Evolutionary conservation across 2,329 filamentous ascomycete genomes (phyloP).

Genomic region (Colletotrichum limetticola): DNA sequence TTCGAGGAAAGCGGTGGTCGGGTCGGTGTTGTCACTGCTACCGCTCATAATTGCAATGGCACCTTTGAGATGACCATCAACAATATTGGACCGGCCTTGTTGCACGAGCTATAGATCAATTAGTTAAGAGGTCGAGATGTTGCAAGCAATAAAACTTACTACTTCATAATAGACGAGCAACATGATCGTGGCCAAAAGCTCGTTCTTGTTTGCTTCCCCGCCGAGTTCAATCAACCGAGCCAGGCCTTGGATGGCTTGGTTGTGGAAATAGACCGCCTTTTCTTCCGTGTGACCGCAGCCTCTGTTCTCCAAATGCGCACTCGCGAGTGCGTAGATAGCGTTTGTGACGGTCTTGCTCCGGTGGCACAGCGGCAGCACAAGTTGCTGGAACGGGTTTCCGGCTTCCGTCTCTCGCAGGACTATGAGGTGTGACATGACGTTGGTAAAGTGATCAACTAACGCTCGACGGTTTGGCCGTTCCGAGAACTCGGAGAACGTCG

Average conservation of each 20-base stretch:
- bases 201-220: conserved; percentile 61
- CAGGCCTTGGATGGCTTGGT: conserved; percentile 67
- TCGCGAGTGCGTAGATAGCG: conserved; percentile 84
- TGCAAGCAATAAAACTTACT: conserved; percentile 51
- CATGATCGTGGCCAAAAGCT: conserved; percentile 70
- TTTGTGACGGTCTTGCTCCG: conserved; percentile 74
- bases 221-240: conserved; percentile 66
- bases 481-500: conserved; percentile 68
- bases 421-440: conserved; percentile 72
- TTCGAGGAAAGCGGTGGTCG: conserved; percentile 68
- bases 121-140: not conserved
- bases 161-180: conserved; percentile 73
- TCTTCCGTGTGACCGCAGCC: conserved; percentile 57
- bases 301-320: conserved; percentile 82
- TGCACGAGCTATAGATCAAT: conserved; percentile 65
- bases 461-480: conserved; percentile 63
- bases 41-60: conserved; percentile 70
- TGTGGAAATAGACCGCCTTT: conserved; percentile 69
- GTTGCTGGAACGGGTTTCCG: conserved; percentile 71
- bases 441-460: conserved; percentile 72
- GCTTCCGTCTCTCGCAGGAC: conserved; percentile 69
- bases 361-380: conserved; percentile 69
- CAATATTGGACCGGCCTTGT: conserved; percentile 67
- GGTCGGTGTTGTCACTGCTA: conserved; percentile 54
- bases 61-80: conserved; percentile 70